Conservation (phyloP, 2,329 filamentous ascomycete species). For the Fusarium gaditjirri region DNA sequence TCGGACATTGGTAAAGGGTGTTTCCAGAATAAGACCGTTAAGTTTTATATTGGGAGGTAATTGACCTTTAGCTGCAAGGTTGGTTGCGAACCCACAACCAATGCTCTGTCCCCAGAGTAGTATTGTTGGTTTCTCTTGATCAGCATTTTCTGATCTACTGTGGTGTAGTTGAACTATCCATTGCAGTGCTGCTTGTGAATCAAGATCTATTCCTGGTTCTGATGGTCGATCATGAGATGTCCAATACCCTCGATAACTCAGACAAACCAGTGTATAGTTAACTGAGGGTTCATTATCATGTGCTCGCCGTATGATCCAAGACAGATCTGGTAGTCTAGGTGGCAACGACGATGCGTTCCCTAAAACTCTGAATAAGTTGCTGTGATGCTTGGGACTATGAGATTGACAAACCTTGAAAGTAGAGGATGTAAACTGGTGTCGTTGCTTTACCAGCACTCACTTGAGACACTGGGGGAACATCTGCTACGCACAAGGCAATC, state of each 20-base stretch:
- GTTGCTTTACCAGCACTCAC: not conserved
- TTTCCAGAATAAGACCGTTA: constrained; percentile 73
- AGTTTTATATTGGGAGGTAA: constrained; percentile 54
- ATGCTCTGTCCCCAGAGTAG: constrained; percentile 83
- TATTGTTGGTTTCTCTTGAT: constrained; percentile 52
- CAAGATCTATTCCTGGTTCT: constrained; percentile 75
- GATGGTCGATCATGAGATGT: constrained; percentile 77
- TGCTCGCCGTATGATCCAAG: constrained; percentile 60
- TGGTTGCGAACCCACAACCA: constrained; percentile 76
- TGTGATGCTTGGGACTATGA: not conserved
- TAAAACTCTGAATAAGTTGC: constrained; percentile 43
- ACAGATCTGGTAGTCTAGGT: constrained; percentile 66
- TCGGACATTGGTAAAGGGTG: constrained; percentile 76
- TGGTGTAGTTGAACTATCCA: constrained; percentile 65
- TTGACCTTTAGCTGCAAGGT: constrained; percentile 57
- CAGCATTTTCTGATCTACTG: constrained; percentile 25
- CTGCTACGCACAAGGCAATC: constrained; percentile 68
- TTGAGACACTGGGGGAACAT: constrained; percentile 43
- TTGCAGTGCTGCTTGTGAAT: constrained; percentile 70
- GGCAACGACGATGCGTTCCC: constrained; percentile 70
- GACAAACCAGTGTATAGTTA: constrained; percentile 62
- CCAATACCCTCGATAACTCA: constrained; percentile 81
- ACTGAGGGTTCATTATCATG: constrained; percentile 51
- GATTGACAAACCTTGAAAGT: constrained; percentile 41
- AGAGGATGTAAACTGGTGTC: constrained; percentile 59